Base-by-base conservation (phyloP, 345 rosid species). In the Eucalyptus pumila region DNA sequence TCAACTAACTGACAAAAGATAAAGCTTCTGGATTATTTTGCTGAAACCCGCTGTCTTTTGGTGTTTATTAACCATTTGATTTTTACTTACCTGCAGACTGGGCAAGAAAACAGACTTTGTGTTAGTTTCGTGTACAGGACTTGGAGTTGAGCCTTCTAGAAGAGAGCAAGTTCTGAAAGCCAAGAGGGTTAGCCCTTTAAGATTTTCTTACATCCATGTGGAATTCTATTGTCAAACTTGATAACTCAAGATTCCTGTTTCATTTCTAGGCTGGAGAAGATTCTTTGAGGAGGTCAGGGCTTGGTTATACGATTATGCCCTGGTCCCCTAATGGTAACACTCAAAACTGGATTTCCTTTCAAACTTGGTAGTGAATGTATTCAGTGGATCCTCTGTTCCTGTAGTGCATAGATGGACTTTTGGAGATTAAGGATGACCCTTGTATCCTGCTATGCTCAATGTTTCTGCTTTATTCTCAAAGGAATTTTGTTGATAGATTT, bases 61-160 rank as follows among this genome's bases (percentile, higher is more conserved):
- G 45, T 52, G 30, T 52, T 62, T 44, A 11, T 47, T 87, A 49
- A 45, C 40, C 19, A 14, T 60, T 44, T 87, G 3, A 23, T 60
- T 14, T 67, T 47, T 30, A 69, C 88, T n/a, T 52, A 88, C 90
- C 24, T 95, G 96, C 94, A 98, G 99, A 92, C 96, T 34, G 99
- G 99, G 88, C 98, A 95, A 92, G 99, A 98, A n/a, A 94, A 96
- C 99, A n/a, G 98, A 98, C 50, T 98, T 96, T 89, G 91, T 95
- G 80, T 91, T 98, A 86, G 99, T 98, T 87, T 98, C 99, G 6
- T 96, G 99, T 91, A 94, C 99, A 48, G 98, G 99, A 90, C 93
- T 92, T 47, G 98, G 98, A 88, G 96, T 97, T 62, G 99, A 98
- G 62, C 94, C 96, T 69, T 93, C 91, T 90, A 94, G 98, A 90